phyloP scores from a whole-genome alignment of 805 yeast species.

The Teunomyces lycoperdinae region DNA sequence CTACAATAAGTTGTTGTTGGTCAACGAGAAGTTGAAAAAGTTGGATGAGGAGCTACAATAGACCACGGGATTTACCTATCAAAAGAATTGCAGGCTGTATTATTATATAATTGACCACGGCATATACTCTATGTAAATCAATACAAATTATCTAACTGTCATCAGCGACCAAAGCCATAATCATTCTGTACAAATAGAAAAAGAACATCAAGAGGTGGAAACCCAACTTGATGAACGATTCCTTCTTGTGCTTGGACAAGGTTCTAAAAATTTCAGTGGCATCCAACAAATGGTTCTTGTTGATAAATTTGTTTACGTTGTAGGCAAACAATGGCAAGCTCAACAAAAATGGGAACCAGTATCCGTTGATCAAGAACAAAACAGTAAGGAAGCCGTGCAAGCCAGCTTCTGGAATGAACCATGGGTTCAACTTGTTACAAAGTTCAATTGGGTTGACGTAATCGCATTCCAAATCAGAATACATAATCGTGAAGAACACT shows the following conservation, averaged over 20 bases:
- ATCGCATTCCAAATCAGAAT: constrained; percentile 92
- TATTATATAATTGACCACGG: constrained; percentile 2
- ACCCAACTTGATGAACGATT: constrained; percentile 84
- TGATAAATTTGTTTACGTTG: constrained; percentile 75
- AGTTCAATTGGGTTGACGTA: constrained; percentile 96
- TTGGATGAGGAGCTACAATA: constrained; percentile 15
- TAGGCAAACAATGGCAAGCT: constrained; percentile 81
- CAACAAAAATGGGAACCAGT: constrained; percentile 85
- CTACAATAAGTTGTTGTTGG: constrained; percentile 14
- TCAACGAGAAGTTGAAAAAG: constrained; percentile 21
- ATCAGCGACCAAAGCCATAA: constrained; percentile 83
- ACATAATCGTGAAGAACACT: constrained; percentile 93
- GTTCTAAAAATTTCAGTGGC: constrained; percentile 98
- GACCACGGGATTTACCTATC: not conserved
- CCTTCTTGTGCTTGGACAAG: constrained; percentile 87
- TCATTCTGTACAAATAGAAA: constrained; percentile 94
- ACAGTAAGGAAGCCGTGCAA: constrained; percentile 70
- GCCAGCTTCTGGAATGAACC: constrained; percentile 86
- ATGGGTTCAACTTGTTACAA: constrained; percentile 87
- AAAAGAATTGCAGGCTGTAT: not conserved
- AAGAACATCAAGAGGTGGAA: constrained; percentile 90
- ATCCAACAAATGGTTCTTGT: constrained; percentile 82
- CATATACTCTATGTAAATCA: not conserved
- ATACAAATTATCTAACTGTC: constrained; percentile 20
- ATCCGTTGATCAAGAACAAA: constrained; percentile 78